A percentile compares a stretch with the other conserved stretches of the same genome.
Evolutionary conservation across 768 basidiomycete genomes (phyloP).

Genomic region (Rhodotorula taiwanensis): DNA sequence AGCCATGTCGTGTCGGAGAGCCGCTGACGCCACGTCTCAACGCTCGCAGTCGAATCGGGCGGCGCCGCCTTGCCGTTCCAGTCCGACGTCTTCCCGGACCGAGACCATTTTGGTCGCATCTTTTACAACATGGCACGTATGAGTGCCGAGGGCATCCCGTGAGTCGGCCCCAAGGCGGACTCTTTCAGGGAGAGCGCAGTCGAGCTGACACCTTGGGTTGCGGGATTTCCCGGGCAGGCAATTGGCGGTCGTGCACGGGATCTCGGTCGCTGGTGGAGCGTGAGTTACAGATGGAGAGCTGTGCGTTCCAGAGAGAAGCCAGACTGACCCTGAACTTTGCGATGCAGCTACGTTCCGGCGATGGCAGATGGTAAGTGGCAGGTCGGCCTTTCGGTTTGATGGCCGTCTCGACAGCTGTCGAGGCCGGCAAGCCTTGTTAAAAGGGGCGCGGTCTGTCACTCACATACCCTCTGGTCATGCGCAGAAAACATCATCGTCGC

Average conservation of each 20-base stretch:
- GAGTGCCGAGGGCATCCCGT: slow-evolving; percentile 27
- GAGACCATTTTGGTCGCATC: slow-evolving; percentile 89
- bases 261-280: slow-evolving; percentile 70
- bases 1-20: too few species aligned
- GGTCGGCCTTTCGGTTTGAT: fast-evolving
- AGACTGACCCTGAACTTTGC: not conserved
- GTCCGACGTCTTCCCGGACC: slow-evolving; percentile 76
- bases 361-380: slow-evolving; percentile 70
- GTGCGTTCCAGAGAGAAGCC: not conserved
- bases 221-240: slow-evolving; percentile 47
- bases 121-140: slow-evolving; percentile 86
- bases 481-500: slow-evolving; percentile 68
- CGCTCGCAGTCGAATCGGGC: slow-evolving; percentile 73
- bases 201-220: not conserved
- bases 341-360: slow-evolving; percentile 60
- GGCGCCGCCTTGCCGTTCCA: slow-evolving; percentile 88
- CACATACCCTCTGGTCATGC: not conserved
- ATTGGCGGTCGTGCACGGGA: slow-evolving; percentile 87
- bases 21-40: not conserved
- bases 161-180: too few species aligned
- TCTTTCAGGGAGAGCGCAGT: not conserved
- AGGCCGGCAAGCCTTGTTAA: too few species aligned
- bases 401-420: too few species aligned
- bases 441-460: not conserved
- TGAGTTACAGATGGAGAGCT: not conserved